Evolutionary conservation across 176 grass and related monocot genomes (phyloP), one percentile per base, ranked within the genome.

Genomic region (Phyllostachys edulis): DNA sequence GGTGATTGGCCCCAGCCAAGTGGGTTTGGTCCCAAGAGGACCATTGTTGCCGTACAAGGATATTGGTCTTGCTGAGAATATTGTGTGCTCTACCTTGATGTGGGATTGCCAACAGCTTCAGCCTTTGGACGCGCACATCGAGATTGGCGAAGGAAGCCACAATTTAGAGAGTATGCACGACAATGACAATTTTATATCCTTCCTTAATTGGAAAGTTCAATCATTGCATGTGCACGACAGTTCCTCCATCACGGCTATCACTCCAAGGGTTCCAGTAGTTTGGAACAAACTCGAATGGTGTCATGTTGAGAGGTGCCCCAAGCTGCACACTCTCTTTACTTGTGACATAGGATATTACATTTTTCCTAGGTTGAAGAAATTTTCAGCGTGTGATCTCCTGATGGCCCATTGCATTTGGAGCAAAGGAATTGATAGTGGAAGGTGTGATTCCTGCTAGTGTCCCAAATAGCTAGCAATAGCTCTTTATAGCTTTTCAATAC

Each of bases 71-170:
- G 20, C 34, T 1, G 13, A 24, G 23, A 52, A 59, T 76, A 36
- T 29, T 5, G 26, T 37, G 5, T 26, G 74, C 13, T 61, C 37
- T 0, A 14, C 13, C 7, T 42, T 77, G 37, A 9, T 61, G 55
- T 77, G 74, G 54, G 59, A 61, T 0, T 5, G 11, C 21, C 37
- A 0, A 61, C 55, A 10, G 4, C 37, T 77, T 17, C 37, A 77
- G 37, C 18, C 55, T 77, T 77, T 26, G 74, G n/a, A 61, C 0
- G 13, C 26, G 7, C 74, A 77, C 27, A 61, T 61, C 3, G 55
- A 77, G 74, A 77, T 77, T 77, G 74, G 74, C 10, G 4, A 60
- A 61, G 74, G 74, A 42, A 44, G 55, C 74, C 59, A 61, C 40
- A 61, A 42, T 61, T 69, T 69, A 11, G 39, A 69, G 8, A 69